These are phyloP conservation scores for Picochlorum sp. DNA, from an alignment of 139 green algal species.

Conservation along the genomic window DNA sequence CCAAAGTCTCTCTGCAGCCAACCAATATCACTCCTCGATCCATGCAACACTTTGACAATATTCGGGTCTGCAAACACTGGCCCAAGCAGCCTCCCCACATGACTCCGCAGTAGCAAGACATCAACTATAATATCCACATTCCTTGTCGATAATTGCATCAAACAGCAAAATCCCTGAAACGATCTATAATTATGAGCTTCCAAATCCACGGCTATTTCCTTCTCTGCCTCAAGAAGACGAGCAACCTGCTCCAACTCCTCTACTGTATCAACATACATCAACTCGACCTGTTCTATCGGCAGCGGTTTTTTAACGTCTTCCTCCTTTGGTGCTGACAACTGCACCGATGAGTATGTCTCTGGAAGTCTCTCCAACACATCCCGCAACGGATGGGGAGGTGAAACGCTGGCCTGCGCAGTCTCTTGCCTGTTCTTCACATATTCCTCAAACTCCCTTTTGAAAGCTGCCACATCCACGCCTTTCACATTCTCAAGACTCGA, in stretches of 20 bases:
- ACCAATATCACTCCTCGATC: constrained; percentile 72
- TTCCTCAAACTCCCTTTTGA: not conserved
- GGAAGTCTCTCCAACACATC: constrained; percentile 35
- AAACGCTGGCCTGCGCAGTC: not conserved
- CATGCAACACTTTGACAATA: constrained; percentile 87
- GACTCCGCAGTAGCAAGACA: constrained; percentile 51
- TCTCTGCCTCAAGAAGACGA: constrained; percentile 25
- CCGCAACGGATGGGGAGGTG: constrained; percentile 49
- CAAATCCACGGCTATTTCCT: constrained; percentile 79
- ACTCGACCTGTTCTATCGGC: constrained; percentile 17
- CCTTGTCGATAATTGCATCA: constrained; percentile 87
- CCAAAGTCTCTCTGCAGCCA: constrained; percentile 90
- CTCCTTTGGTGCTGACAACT: constrained; percentile 27
- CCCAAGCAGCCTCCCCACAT: constrained; percentile 41
- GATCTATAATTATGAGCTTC: constrained; percentile 76
- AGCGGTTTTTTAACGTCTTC: not conserved
- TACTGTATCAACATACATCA: constrained; percentile 23
- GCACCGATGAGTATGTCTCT: constrained; percentile 25
- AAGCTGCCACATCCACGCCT: not conserved
- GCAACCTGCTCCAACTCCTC: constrained; percentile 7
- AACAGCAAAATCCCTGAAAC: constrained; percentile 82
- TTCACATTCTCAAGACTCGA: not conserved
- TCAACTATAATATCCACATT: constrained; percentile 81
- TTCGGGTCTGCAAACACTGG: constrained; percentile 55
- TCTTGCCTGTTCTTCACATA: not conserved